Evolutionary conservation across 305 asterid genomes (phyloP), one percentile per base, ranked within the genome.

Genomic region (Fraxinus angustifolia): DNA sequence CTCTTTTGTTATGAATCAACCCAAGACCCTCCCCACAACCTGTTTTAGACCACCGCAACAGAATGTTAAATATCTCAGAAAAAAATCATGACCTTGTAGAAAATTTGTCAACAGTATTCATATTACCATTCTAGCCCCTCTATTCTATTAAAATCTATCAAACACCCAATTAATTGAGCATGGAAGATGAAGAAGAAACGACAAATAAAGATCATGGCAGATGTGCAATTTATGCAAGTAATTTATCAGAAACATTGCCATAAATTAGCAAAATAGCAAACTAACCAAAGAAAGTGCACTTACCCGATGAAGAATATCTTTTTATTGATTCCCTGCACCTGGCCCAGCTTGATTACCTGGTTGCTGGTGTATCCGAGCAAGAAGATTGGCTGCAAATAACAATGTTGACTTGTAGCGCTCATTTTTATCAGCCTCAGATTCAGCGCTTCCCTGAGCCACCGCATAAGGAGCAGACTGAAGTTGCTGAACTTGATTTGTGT

Each of bases 391-490:
- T 2, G 99, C 98, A 91, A 94, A 94, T 48, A 90, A 35, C 82
- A 96, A 85, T 28, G 99, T 96, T n/a, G 96, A 80, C 87, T 89
- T 91, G 83, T 96, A 96, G 78, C 99, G 94, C 86, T 90, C 96
- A 76, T 96, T 93, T 89, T 94, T 96, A 80, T 94, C 98, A 23
- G 87, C 97, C 89, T 96, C 99, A 0, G 93, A 84, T 86, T 96
- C 99, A 77, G 86, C 56, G 73, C 86, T 87, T 76, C 88, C 96
- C 89, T 88, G 97, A 72, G 71, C 87, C 34, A 26, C 85, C 84
- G 91, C 96, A 84, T 78, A 87, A 50, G 86, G 77, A 81, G 91
- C 82, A 85, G 90, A 78, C 77, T 89, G 93, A 84, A 84, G 88
- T 76, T 87, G 89, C 83, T 91, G 98, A 78, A 76, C 84, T 86